These are phyloP conservation scores for Beta lomatogona DNA, from an alignment of 179 eudicot species.

Conservation along the genomic window DNA sequence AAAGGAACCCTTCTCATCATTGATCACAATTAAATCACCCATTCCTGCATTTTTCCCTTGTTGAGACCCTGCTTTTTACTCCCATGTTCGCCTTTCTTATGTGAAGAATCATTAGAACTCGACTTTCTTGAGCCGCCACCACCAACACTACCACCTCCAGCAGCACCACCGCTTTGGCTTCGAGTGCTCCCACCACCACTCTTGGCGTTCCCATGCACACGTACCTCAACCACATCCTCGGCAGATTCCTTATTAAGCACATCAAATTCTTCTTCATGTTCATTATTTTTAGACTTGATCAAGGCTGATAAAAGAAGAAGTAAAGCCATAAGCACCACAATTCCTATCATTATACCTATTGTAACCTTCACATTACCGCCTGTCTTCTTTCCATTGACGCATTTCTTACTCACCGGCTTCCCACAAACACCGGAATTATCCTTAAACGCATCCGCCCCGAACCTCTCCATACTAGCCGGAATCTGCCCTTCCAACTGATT, in stretches of 20 bases:
- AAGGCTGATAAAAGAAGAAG: conserved; percentile 34
- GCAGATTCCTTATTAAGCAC: conserved; percentile 5
- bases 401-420: conserved; percentile 33
- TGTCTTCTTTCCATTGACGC: conserved; percentile 4
- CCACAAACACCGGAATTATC: conserved; percentile 59
- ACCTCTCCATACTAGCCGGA: conserved; percentile 46
- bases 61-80: conserved; percentile 29
- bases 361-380: conserved; percentile 13
- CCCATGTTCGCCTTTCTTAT: conserved; percentile 32
- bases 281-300: conserved; percentile 22
- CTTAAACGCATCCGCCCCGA: conserved; percentile 43
- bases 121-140: conserved; percentile 30
- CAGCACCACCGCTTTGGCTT: background rate
- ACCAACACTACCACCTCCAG: conserved; percentile 11
- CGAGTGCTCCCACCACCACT: conserved; percentile 17
- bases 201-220: conserved; percentile 26
- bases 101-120: conserved; percentile 27
- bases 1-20: conserved; percentile 61
- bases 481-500: conserved; percentile 62
- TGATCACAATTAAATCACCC: conserved; percentile 53
- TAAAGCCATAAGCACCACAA: conserved; percentile 40
- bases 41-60: conserved; percentile 31
- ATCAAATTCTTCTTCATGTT: conserved; percentile 1
- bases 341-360: conserved; percentile 31
- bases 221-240: conserved; percentile 45